phyloP scores from a whole-genome alignment of 2,329 filamentous ascomycete species.

The Cercospora nicotianae region DNA sequence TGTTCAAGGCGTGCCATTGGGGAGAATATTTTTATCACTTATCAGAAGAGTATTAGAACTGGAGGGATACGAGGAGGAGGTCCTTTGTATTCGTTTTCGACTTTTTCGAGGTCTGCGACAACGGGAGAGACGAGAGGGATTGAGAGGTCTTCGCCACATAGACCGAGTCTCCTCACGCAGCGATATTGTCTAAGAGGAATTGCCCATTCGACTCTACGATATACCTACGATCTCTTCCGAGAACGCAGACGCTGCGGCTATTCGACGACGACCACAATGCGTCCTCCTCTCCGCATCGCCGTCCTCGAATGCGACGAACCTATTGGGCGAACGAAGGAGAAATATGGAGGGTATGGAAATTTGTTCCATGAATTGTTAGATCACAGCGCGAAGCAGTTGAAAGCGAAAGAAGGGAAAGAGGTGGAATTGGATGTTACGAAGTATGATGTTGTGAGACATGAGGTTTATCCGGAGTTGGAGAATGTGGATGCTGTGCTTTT shows the following conservation, averaged over 20 bases:
- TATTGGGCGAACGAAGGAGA: slow-evolving; percentile 60
- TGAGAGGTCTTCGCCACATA: neutral
- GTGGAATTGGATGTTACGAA: slow-evolving; percentile 58
- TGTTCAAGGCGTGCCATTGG: neutral
- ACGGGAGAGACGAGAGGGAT: too few species aligned
- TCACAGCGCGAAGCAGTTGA: slow-evolving; percentile 49
- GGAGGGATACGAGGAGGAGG: neutral
- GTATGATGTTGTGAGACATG: slow-evolving; percentile 69
- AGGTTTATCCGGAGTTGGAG: slow-evolving; percentile 70
- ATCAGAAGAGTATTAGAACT: neutral
- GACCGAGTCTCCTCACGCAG: too few species aligned
- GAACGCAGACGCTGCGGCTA: neutral
- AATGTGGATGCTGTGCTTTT: slow-evolving; percentile 80
- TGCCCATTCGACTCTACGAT: neutral
- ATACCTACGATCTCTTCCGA: too few species aligned
- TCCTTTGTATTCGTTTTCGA: neutral
- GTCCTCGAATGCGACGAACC: slow-evolving; percentile 87
- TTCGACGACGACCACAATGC: neutral
- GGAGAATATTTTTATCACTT: neutral
- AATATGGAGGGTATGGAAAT: slow-evolving; percentile 71
- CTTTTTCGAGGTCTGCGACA: too few species aligned
- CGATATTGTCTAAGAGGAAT: too few species aligned
- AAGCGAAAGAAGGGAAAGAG: slow-evolving; percentile 48
- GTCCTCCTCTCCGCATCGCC: slow-evolving; percentile 65
- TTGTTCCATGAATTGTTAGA: slow-evolving; percentile 55